phyloP scores from a whole-genome alignment of 2,329 filamentous ascomycete genomes.

The Microsporum audouinii region DNA sequence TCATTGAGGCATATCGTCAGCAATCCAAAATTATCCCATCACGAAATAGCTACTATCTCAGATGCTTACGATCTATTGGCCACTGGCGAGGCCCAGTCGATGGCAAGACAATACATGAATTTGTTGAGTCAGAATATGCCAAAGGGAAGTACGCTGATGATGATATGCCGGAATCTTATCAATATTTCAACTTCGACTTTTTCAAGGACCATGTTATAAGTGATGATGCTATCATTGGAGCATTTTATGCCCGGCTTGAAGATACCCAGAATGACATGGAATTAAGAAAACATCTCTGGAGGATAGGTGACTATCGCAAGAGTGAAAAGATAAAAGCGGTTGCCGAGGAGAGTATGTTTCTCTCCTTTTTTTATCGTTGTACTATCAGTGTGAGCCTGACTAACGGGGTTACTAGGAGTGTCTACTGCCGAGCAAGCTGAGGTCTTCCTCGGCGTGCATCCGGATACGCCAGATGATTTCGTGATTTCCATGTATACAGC shows the following conservation, averaged over 20 bases:
- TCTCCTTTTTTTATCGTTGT: neutral
- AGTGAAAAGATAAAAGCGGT: constrained; percentile 49
- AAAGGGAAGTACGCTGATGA: constrained; percentile 46
- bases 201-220: constrained; percentile 35
- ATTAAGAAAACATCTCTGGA: constrained; percentile 44
- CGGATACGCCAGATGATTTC: constrained; percentile 44
- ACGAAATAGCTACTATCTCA: constrained; percentile 50
- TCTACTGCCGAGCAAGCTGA: constrained; percentile 55
- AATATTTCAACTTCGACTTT: constrained; percentile 44
- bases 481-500: constrained; percentile 46
- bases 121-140: constrained; percentile 48
- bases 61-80: constrained; percentile 52
- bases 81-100: constrained; percentile 41
- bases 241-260: constrained; percentile 48
- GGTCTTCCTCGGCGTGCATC: constrained; percentile 46
- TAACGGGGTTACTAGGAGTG: constrained; percentile 30
- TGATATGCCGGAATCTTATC: constrained; percentile 49
- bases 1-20: constrained; percentile 51
- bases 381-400: neutral
- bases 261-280: constrained; percentile 48
- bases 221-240: constrained; percentile 51
- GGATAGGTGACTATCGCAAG: constrained; percentile 47
- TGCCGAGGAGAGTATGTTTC: constrained; percentile 42
- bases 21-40: constrained; percentile 46
- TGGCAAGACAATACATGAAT: constrained; percentile 43